Evolutionary conservation across 108 stramenopile species (phyloP).

Genomic region (Fragilaria radians): DNA sequence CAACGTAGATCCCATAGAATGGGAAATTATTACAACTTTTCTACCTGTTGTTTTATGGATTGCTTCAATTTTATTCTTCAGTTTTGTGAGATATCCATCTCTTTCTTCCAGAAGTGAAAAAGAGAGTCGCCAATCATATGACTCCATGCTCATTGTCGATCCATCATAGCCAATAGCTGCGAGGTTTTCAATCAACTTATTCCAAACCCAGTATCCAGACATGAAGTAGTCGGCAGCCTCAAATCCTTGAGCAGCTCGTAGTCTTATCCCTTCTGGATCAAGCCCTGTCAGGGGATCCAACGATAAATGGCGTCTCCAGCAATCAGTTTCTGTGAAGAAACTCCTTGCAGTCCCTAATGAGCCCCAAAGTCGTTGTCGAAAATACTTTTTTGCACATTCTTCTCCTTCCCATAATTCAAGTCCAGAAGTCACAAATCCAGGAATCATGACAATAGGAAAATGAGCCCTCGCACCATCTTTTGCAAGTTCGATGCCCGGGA

Average conservation of each 20-base stretch:
- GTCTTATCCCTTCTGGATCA: slow-evolving; percentile 65
- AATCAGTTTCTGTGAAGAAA: slow-evolving; percentile 67
- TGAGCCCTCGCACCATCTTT: slow-evolving; percentile 57
- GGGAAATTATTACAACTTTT: slow-evolving; percentile 73
- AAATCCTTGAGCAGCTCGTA: slow-evolving; percentile 79
- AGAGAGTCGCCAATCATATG: slow-evolving; percentile 86
- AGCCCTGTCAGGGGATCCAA: slow-evolving; percentile 70
- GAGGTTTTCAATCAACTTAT: slow-evolving; percentile 71
- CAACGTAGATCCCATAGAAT: slow-evolving; percentile 72
- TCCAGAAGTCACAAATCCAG: slow-evolving; percentile 83
- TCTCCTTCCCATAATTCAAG: slow-evolving; percentile 87
- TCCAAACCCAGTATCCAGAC: slow-evolving; percentile 71
- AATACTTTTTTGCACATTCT: slow-evolving; percentile 64
- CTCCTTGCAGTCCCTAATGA: slow-evolving; percentile 51
- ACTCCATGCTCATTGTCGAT: slow-evolving; percentile 66
- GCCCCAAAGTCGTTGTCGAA: slow-evolving; percentile 85
- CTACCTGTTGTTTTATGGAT: slow-evolving; percentile 49
- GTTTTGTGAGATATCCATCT: slow-evolving; percentile 79
- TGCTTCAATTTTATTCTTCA: slow-evolving; percentile 69
- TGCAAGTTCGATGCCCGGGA: slow-evolving; percentile 47
- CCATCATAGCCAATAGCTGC: slow-evolving; percentile 85
- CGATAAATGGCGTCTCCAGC: slow-evolving; percentile 71
- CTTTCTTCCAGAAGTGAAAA: slow-evolving; percentile 69
- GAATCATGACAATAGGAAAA: slow-evolving; percentile 80
- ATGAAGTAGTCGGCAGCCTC: slow-evolving; percentile 85